Evolutionary conservation across 2,329 filamentous ascomycete genomes (phyloP).

Genomic region (Dactylella cylindrospora): DNA sequence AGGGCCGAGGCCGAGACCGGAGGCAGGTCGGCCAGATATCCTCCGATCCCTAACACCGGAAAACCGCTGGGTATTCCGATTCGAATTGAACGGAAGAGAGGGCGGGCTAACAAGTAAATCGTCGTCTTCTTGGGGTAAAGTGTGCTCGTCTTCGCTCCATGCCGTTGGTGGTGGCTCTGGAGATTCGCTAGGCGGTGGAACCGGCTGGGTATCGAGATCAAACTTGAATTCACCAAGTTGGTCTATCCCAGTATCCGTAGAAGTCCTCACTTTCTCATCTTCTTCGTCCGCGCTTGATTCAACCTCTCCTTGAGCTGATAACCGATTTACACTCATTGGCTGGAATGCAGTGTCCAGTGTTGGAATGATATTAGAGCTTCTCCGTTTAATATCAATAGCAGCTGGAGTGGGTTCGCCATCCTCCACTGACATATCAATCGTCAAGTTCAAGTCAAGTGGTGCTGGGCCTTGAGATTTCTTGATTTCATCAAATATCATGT

Average conservation of each 20-base stretch:
- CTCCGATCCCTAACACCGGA: slow-evolving; percentile 37
- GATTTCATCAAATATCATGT: slow-evolving; percentile 32
- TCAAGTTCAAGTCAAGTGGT: slow-evolving; percentile 31
- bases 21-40: slow-evolving; percentile 36
- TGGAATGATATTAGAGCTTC: slow-evolving; percentile 41
- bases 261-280: slow-evolving; percentile 69
- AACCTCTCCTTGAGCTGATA: slow-evolving; percentile 34
- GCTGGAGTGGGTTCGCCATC: slow-evolving; percentile 37
- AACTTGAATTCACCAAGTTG: slow-evolving; percentile 81
- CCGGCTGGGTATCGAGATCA: slow-evolving; percentile 66
- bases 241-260: slow-evolving; percentile 83
- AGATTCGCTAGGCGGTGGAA: slow-evolving; percentile 59
- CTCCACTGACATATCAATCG: slow-evolving; percentile 26
- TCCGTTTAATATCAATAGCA: slow-evolving; percentile 23
- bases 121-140: slow-evolving; percentile 25
- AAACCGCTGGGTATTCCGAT: slow-evolving; percentile 26
- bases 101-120: slow-evolving; percentile 34
- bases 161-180: slow-evolving; percentile 61
- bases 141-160: slow-evolving; percentile 34
- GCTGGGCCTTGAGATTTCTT: slow-evolving; percentile 30
- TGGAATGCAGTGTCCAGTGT: slow-evolving; percentile 32
- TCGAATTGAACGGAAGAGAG: slow-evolving; percentile 12
- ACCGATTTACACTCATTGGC: slow-evolving; percentile 36
- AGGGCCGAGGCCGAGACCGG: slow-evolving; percentile 30
- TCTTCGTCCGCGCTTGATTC: slow-evolving; percentile 62